phyloP scores from a whole-genome alignment of 306 rosid genomes.

The Datisca glomerata region DNA sequence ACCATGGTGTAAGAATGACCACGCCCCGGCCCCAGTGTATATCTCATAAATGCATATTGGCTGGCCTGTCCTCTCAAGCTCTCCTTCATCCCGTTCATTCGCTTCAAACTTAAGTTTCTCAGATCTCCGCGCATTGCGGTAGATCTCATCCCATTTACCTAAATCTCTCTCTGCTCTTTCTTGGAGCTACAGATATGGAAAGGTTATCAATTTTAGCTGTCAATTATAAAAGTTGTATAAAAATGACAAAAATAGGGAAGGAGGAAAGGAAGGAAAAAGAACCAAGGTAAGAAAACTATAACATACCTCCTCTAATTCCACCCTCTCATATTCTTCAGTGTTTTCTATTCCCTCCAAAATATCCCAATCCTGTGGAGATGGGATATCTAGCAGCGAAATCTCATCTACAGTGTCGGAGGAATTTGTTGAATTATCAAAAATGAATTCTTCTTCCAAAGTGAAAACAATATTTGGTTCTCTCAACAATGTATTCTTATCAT shows the following conservation, averaged over 20 bases:
- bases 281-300: constrained; percentile 10
- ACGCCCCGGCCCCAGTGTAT: constrained; percentile 66
- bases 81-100: constrained; percentile 92
- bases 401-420: constrained; percentile 29
- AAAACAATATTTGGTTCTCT: constrained; percentile 30
- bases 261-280: constrained; percentile 9
- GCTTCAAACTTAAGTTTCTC: constrained; percentile 69
- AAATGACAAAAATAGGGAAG: constrained; percentile 7
- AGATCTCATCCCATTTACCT: constrained; percentile 70
- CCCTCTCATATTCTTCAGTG: constrained; percentile 63
- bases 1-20: constrained; percentile 92
- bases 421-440: constrained; percentile 27
- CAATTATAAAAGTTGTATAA: constrained; percentile 7
- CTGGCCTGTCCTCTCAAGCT: constrained; percentile 89
- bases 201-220: constrained; percentile 12
- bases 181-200: constrained; percentile 40
- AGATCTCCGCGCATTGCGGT: constrained; percentile 68
- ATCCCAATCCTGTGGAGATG: constrained; percentile 63
- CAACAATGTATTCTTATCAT: constrained; percentile 13
- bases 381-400: constrained; percentile 28
- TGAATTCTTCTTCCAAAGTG: constrained; percentile 56
- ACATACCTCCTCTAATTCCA: constrained; percentile 76
- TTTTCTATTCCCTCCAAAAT: constrained; percentile 50
- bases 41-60: constrained; percentile 84
- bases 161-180: constrained; percentile 53